Conservation (phyloP, 2,329 filamentous ascomycete genomes). For the Fusarium xyrophilum region DNA sequence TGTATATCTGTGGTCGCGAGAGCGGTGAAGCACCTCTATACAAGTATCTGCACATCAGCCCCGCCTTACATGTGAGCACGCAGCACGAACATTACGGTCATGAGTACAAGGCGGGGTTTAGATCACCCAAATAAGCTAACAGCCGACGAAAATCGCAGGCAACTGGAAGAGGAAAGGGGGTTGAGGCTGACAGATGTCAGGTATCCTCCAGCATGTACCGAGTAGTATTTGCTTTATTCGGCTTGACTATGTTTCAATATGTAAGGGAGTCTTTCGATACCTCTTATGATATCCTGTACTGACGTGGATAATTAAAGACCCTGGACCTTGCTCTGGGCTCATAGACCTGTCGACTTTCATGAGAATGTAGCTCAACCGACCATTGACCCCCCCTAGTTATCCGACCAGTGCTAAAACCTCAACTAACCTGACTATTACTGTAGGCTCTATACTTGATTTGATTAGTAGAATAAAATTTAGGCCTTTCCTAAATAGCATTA, state of each 20-base stretch:
- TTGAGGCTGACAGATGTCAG: not conserved
- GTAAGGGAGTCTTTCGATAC: not conserved
- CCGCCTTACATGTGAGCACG: conserved; percentile 26
- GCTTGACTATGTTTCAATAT: not conserved
- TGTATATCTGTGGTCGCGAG: conserved; percentile 18
- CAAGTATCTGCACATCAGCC: conserved; percentile 30
- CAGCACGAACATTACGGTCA: conserved; percentile 36
- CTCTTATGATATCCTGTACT: not conserved
- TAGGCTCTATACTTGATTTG: no score
- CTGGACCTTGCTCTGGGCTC: not conserved
- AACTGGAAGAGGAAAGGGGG: not conserved
- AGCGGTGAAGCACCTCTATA: conserved; percentile 14
- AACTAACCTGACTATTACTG: no score
- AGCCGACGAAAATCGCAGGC: not conserved
- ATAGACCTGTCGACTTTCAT: conserved; percentile 28
- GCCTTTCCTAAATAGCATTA: no score
- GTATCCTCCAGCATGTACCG: not conserved
- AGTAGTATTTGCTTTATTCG: not conserved
- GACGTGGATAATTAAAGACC: conserved; percentile 16
- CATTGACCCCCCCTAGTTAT: no score
- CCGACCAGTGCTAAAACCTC: no score
- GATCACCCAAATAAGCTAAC: conserved; percentile 25
- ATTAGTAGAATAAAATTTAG: no score
- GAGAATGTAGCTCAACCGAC: no score
- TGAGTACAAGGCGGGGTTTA: conserved; percentile 39